These are phyloP conservation scores for Verticillium nonalfalfae DNA, from an alignment of 2,329 filamentous ascomycete species.

Conservation along the genomic window DNA sequence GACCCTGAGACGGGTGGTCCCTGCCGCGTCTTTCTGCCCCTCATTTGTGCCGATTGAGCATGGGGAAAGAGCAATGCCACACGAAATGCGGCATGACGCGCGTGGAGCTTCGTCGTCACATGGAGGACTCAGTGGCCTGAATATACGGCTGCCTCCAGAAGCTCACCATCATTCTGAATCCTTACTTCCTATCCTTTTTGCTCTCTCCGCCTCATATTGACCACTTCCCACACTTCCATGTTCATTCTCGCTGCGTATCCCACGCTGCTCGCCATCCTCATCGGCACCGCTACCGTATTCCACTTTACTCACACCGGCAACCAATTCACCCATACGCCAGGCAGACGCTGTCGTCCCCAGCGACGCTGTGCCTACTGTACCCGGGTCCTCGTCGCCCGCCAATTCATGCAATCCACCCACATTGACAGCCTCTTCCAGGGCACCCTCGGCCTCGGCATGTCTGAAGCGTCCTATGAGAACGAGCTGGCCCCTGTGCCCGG, in stretches of 20 bases:
- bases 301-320: not conserved
- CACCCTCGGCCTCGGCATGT: not conserved
- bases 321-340: not conserved
- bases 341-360: not conserved
- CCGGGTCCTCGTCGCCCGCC: not conserved
- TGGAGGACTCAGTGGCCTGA: not conserved
- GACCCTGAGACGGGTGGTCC: not conserved
- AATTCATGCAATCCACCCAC: not conserved
- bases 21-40: not conserved
- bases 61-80: not conserved
- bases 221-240: not conserved
- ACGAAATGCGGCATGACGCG: not conserved
- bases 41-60: not conserved
- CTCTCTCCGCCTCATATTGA: not conserved
- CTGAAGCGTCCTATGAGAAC: not conserved
- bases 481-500: constrained; percentile 2
- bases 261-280: not conserved
- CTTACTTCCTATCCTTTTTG: no score
- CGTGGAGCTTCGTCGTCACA: no score
- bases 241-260: not conserved
- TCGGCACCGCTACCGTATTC: not conserved
- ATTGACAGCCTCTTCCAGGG: not conserved
- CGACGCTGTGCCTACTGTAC: not conserved
- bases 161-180: no score
- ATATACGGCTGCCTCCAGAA: not conserved